Percentiles rank a stretch among this genome's conserved stretches.
Conservation (phyloP, 495 filamentous ascomycete species). For the Neurospora discreta region DNA sequence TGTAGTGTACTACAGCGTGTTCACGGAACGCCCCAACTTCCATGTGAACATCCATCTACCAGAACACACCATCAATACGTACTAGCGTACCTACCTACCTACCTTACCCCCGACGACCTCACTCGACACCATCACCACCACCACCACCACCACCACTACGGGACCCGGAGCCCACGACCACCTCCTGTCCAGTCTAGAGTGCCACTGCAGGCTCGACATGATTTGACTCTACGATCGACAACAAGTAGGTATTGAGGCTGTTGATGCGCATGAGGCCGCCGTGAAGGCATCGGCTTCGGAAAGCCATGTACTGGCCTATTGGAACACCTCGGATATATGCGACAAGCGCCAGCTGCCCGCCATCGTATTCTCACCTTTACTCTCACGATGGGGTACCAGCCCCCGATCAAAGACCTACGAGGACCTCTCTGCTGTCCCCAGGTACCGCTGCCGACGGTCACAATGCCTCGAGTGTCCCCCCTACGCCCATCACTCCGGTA, state of each 20-base stretch:
- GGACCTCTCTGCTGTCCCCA: slow-evolving; percentile 14
- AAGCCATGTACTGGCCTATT: slow-evolving; percentile 92
- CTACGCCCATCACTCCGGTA: slow-evolving; percentile 30
- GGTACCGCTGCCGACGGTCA: slow-evolving; percentile 13
- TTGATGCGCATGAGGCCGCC: slow-evolving; percentile 20
- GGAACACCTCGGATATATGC: slow-evolving; percentile 84
- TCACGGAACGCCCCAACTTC: background rate
- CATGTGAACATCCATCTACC: background rate
- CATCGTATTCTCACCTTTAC: slow-evolving; percentile 25
- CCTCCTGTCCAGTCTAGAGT: background rate
- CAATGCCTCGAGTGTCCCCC: slow-evolving; percentile 14
- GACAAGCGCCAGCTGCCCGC: slow-evolving; percentile 47
- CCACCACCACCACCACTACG: background rate
- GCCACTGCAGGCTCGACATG: slow-evolving; percentile 8
- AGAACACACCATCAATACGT: background rate
- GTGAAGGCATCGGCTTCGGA: slow-evolving; percentile 16
- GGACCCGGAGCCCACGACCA: background rate
- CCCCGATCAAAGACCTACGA: slow-evolving; percentile 18
- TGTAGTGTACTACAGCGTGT: too few species aligned
- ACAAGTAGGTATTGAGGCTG: slow-evolving; percentile 1
- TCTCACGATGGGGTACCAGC: slow-evolving; percentile 32
- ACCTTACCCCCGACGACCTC: background rate
- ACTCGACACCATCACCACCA: background rate
- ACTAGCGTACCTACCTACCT: too few species aligned
- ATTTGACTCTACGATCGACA: slow-evolving; percentile 12